Conservation (phyloP, 176 grass and related monocot species). For the Dactylis glomerata region DNA sequence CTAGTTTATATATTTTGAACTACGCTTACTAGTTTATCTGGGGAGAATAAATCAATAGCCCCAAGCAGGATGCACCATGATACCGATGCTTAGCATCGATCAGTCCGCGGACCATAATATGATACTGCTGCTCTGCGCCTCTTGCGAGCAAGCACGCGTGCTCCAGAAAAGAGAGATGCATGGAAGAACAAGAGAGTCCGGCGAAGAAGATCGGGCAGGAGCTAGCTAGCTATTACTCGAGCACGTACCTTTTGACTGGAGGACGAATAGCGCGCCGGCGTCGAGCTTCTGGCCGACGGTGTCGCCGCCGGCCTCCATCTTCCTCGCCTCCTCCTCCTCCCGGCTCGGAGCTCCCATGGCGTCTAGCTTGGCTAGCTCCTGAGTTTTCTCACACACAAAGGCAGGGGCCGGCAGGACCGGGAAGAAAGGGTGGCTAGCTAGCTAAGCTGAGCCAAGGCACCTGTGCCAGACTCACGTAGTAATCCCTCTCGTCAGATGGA, state of each 20-base stretch:
- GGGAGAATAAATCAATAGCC: not conserved
- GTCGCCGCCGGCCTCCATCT: slow-evolving; percentile 46
- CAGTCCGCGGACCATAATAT: too few species aligned
- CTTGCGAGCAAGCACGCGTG: too few species aligned
- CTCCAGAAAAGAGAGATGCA: not conserved
- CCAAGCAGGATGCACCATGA: not conserved
- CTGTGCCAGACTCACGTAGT: not conserved
- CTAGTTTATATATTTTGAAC: too few species aligned
- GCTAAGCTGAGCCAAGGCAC: not conserved
- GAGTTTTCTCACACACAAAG: not conserved
- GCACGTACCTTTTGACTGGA: slow-evolving; percentile 79
- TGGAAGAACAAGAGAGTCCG: not conserved
- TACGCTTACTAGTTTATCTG: not conserved
- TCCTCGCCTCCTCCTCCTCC: slow-evolving; percentile 52
- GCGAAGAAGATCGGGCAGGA: too few species aligned
- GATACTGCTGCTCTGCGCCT: too few species aligned
- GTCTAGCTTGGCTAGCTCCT: not conserved
- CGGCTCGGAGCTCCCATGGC: slow-evolving; percentile 23
- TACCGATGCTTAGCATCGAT: not conserved
- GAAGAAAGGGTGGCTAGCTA: not conserved
- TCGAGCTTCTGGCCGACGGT: slow-evolving; percentile 57
- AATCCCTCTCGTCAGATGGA: not conserved
- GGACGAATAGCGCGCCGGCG: slow-evolving; percentile 91
- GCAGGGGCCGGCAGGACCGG: not conserved
- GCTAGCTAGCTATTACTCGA: too few species aligned